Base-by-base conservation (phyloP, 73 alveolate species). In the Halteria grandinella region DNA sequence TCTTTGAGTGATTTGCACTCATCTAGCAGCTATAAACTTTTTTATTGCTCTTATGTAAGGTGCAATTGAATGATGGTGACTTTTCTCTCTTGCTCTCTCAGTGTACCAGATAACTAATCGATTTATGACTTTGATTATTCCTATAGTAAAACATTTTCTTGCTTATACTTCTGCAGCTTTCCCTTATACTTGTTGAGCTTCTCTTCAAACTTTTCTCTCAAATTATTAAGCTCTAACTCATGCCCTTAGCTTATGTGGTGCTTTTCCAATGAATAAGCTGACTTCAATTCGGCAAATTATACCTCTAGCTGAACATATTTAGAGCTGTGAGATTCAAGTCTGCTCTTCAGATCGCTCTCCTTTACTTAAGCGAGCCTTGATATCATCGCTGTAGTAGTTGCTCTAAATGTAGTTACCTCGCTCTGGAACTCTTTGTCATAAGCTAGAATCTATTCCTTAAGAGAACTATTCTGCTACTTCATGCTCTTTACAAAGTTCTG, bases 401-500 rank as follows among this genome's bases (percentile, higher is more conserved):
- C 1, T 36, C 21, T 60, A 39, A 39, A 39, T 39, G 18, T 39
- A 11, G 10, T 39, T 15, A 39, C 10, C 15, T 39, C 15, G 18
- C 15, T 39, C 50, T 11, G 18, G 18, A 39, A 39, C 10, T 39
- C 15, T 11, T 39, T 39, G 10, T 15, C 15, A 39, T 39, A 11
- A 39, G 15, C 15, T 39, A 11, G 15, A 39, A 39, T 15, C 10
- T 39, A 11, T 11, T 39, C 15, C 50, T 39, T 39, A 11, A 39
- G 50, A 10, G 18, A 39, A 63, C 39, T n/a, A 17, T 10, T 47
- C 51, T 44, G 53, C 31, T 4, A 28, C 39, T 66, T 66, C 63
- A 66, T 66, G 52, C 55, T 44, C 41, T 25, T 66, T 27, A 47
- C 32, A 21, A 29, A 66, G 53, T 66, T 66, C 11, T 27, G 5